Evolutionary conservation across 208 protist genomes (phyloP), one percentile per base, ranked within the genome.

Genomic region (Trypanosoma mega): DNA sequence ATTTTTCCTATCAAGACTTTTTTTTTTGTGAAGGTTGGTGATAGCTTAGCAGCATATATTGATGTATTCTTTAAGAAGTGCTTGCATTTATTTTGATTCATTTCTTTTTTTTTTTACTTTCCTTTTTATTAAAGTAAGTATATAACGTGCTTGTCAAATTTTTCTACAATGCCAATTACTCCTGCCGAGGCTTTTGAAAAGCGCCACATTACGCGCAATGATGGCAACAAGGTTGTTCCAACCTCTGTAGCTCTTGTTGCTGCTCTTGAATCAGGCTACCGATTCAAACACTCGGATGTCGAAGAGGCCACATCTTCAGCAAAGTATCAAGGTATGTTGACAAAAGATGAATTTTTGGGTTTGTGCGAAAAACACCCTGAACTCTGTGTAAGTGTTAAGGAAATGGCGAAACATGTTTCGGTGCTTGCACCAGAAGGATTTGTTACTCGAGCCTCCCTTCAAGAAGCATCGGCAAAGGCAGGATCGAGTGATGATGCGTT

Each of bases 231-330:
- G 24, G 77, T 90, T 16, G 63, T 91, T 34, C 74, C 87, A 31
- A 71, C 74, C 24, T 69, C 69, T 31, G 52, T 80, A 63, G 82
- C 90, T 49, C 68, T 80, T 23, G 77, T 87, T n/a, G 79, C 87
- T 31, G 87, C 81, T n/a, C 43, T 90, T 34, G 84, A 94, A 48
- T 83, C 87, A 53, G 87, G 87, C 43, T 88, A 91, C 74, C 70
- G 50, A 55, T 67, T 91, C 16, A 56, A 78, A 3, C 66, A 75
- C 20, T 79, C 87, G 8, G 71, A 49, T 23, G 50, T 94, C 27
- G 76, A 87, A 29, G 84, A 94, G 33, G 84, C 78, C 14, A 68
- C 78, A 8, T 30, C 3, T 20, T 64, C 33, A n/a, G 69, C 76
- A 16, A 69, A 64, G 14, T 84, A 83, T 51, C 74, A 78, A 31